Evolutionary conservation across 164 flowering plant genomes (phyloP).

Genomic region (Cinnamomum micranthum): DNA sequence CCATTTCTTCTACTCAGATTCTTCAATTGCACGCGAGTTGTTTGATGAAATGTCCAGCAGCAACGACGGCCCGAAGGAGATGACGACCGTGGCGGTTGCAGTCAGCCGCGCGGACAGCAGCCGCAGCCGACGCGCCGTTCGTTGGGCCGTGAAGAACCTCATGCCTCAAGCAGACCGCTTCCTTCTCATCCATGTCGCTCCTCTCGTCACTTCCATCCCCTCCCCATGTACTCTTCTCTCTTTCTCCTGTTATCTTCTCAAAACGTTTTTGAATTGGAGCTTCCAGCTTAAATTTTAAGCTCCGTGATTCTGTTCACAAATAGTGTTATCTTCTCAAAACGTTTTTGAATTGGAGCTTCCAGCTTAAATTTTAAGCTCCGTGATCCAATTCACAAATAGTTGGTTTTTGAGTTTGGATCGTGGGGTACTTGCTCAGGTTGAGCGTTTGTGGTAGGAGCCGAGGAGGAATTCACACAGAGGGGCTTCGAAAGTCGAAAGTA

Average conservation of each 20-base stretch:
- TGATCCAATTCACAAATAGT: not conserved
- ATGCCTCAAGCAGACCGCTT: slow-evolving; percentile 41
- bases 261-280: no score
- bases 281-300: no score
- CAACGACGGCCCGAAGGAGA: not conserved
- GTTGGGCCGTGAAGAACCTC: slow-evolving; percentile 75
- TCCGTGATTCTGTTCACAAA: not conserved
- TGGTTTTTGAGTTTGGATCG: not conserved
- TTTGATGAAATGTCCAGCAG: not conserved
- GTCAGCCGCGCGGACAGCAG: slow-evolving; percentile 35
- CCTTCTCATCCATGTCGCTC: slow-evolving; percentile 67
- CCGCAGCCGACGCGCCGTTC: slow-evolving; percentile 62
- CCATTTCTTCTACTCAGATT: no score
- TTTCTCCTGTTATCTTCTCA: not conserved
- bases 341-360: not conserved
- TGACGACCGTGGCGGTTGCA: slow-evolving; percentile 52
- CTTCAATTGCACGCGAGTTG: not conserved
- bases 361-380: no score
- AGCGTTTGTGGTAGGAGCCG: not conserved
- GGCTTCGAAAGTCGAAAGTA: no score
- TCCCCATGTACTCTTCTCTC: slow-evolving; percentile 52
- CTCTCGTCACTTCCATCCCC: slow-evolving; percentile 54
- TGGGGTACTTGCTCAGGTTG: not conserved
- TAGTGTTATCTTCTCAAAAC: not conserved
- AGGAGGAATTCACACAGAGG: no score